phyloP scores from a whole-genome alignment of 2,329 filamentous ascomycete genomes.

The Penicillium janthinellum region DNA sequence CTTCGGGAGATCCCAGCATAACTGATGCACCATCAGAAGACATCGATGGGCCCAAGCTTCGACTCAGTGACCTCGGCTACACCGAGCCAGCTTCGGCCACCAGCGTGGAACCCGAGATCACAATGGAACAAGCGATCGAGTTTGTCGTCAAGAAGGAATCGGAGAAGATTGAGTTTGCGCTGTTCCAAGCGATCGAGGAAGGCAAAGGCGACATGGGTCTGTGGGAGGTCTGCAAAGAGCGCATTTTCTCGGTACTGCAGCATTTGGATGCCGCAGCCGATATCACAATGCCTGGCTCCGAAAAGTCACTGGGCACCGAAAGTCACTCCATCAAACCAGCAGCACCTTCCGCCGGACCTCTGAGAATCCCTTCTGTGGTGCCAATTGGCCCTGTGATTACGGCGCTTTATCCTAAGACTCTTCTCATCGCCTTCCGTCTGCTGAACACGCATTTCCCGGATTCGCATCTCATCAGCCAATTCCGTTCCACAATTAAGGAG shows the following conservation, averaged over 20 bases:
- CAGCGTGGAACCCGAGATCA: slow-evolving; percentile 16
- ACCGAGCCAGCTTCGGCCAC: slow-evolving; percentile 13
- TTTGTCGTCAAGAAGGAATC: slow-evolving; percentile 35
- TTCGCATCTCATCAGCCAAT: slow-evolving; percentile 43
- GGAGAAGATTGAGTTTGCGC: slow-evolving; percentile 33
- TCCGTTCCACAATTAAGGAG: slow-evolving; percentile 44
- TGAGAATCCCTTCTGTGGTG: slow-evolving; percentile 37
- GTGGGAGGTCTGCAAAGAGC: slow-evolving; percentile 44
- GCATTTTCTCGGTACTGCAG: slow-evolving; percentile 42
- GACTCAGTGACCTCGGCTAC: slow-evolving; percentile 21
- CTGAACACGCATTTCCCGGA: slow-evolving; percentile 44
- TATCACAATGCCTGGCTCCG: slow-evolving; percentile 4
- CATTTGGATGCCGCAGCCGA: slow-evolving; percentile 25
- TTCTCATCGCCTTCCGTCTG: slow-evolving; percentile 44
- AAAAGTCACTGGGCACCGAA: background rate
- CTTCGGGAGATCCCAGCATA: background rate
- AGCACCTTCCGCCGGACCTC: slow-evolving; percentile 7
- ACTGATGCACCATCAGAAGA: background rate
- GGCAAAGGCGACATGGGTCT: slow-evolving; percentile 38
- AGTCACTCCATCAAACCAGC: background rate
- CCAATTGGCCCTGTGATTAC: slow-evolving; percentile 36
- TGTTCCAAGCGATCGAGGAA: slow-evolving; percentile 31
- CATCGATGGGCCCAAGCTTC: slow-evolving; percentile 3
- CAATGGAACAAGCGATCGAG: slow-evolving; percentile 26
- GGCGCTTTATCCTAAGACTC: slow-evolving; percentile 45